Conservation (phyloP, 139 green algal species). For the Mychonastes homosphaera region DNA sequence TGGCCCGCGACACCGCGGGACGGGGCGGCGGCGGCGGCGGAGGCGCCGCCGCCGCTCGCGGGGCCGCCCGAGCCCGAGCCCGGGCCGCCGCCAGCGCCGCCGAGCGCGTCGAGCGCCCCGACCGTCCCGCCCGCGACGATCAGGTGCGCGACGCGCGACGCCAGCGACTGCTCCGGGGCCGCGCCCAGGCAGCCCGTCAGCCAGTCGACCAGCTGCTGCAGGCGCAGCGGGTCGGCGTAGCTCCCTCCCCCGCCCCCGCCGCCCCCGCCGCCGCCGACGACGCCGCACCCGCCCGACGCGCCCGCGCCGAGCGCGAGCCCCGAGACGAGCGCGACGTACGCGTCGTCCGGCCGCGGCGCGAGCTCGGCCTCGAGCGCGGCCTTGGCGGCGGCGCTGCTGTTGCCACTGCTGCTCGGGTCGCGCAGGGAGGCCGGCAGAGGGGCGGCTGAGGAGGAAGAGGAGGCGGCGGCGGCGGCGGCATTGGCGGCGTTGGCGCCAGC, state of each 20-base stretch:
- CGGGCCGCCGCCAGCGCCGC: slow-evolving; percentile 43
- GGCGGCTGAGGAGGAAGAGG: too few species aligned
- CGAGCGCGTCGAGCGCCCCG: slow-evolving; percentile 32
- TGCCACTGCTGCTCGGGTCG: too few species aligned
- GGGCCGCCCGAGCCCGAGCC: too few species aligned
- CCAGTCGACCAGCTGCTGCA: slow-evolving; percentile 73
- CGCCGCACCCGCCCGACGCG: slow-evolving; percentile 5
- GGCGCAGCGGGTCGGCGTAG: slow-evolving; percentile 14
- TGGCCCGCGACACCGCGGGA: neutral
- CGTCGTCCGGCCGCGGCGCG: slow-evolving; percentile 25
- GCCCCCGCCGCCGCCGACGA: neutral
- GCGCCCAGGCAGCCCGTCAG: slow-evolving; percentile 68
- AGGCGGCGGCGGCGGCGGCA: neutral
- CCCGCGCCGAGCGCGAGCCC: slow-evolving; percentile 42
- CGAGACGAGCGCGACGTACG: slow-evolving; percentile 80
- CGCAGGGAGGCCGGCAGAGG: too few species aligned
- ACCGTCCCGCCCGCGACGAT: slow-evolving; percentile 56
- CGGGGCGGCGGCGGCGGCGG: too few species aligned
- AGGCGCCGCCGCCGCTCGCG: too few species aligned
- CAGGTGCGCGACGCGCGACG: slow-evolving; percentile 22
- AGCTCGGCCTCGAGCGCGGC: too few species aligned
- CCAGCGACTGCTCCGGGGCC: slow-evolving; percentile 41
- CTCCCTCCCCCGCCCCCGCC: neutral
- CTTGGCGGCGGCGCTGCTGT: too few species aligned
- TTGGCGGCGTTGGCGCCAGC: neutral